Percentiles rank a stretch among this genome's conserved stretches.
phyloP scores from a whole-genome alignment of 2,329 filamentous ascomycete species.

The Diplodia sapinea region DNA sequence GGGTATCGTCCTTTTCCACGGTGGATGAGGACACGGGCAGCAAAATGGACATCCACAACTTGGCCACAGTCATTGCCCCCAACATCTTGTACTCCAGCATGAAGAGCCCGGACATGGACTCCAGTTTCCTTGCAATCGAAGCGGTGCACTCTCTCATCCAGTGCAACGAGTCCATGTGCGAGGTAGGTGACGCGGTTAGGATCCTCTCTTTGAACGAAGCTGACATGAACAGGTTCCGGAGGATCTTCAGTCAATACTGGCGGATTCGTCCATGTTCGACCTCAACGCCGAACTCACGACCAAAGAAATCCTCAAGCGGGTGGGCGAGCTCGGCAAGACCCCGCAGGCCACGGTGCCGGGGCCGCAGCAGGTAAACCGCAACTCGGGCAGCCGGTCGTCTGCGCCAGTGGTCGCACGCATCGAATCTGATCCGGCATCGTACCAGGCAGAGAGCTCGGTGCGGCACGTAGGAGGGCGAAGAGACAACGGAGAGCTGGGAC shows the following conservation, averaged over 20 bases:
- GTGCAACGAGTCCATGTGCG: constrained; percentile 94
- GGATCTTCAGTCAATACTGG: constrained; percentile 84
- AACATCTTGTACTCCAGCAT: constrained; percentile 82
- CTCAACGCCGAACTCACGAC: constrained; percentile 87
- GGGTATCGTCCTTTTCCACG: constrained; percentile 96
- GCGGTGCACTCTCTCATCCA: constrained; percentile 90
- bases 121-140: constrained; percentile 91
- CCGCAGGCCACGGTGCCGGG: constrained; percentile 60
- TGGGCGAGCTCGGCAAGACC: constrained; percentile 78
- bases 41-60: constrained; percentile 98
- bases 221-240: constrained; percentile 76
- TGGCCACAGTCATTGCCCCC: constrained; percentile 95
- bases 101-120: constrained; percentile 63
- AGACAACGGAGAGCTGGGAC: constrained; percentile 39
- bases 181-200: constrained; percentile 67
- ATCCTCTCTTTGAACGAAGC: constrained; percentile 23
- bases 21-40: constrained; percentile 96
- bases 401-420: constrained; percentile 70
- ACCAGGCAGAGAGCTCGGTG: constrained; percentile 83
- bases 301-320: constrained; percentile 94
- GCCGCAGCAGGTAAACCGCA: constrained; percentile 59
- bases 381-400: constrained; percentile 57
- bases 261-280: constrained; percentile 81
- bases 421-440: constrained; percentile 84
- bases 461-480: constrained; percentile 65